Percentiles rank a stretch among this genome's conserved stretches.
Conservation (phyloP, 2,329 filamentous ascomycete species). For the Coniochaeta sp. region DNA sequence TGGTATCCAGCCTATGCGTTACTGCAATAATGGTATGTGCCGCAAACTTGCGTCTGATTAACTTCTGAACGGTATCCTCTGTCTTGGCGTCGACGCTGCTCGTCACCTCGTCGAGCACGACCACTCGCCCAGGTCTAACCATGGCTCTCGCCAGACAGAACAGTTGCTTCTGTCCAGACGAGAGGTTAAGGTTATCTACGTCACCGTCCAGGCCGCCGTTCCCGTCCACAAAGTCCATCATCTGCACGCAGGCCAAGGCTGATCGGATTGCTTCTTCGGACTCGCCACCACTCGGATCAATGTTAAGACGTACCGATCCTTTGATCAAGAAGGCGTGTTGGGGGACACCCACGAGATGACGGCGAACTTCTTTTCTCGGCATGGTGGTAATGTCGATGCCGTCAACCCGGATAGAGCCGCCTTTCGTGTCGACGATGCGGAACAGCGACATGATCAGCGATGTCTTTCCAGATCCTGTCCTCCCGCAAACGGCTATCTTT, state of each 20-base stretch:
- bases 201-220: slow-evolving; percentile 30
- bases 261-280: slow-evolving; percentile 21
- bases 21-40: slow-evolving; percentile 43
- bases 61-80: slow-evolving; percentile 45
- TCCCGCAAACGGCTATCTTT: slow-evolving; percentile 27
- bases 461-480: slow-evolving; percentile 24
- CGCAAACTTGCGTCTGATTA: slow-evolving; percentile 45
- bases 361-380: slow-evolving; percentile 18
- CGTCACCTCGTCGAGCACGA: slow-evolving; percentile 38
- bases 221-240: slow-evolving; percentile 22
- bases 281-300: slow-evolving; percentile 32
- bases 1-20: slow-evolving; percentile 30
- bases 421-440: slow-evolving; percentile 35
- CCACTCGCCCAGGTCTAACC: slow-evolving; percentile 29
- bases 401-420: slow-evolving; percentile 38
- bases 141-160: slow-evolving; percentile 42
- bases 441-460: slow-evolving; percentile 31
- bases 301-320: slow-evolving; percentile 41
- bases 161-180: slow-evolving; percentile 41
- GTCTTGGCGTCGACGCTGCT: slow-evolving; percentile 50
- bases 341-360: slow-evolving; percentile 33
- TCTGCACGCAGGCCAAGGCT: slow-evolving; percentile 13
- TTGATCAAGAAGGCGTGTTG: slow-evolving; percentile 44
- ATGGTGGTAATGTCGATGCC: slow-evolving; percentile 26
- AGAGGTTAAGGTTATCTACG: slow-evolving; percentile 24